A percentile compares a stretch with the other conserved stretches of the same genome.
phyloP scores from a whole-genome alignment of 768 basidiomycete genomes.

The Boletus barrowsii region DNA sequence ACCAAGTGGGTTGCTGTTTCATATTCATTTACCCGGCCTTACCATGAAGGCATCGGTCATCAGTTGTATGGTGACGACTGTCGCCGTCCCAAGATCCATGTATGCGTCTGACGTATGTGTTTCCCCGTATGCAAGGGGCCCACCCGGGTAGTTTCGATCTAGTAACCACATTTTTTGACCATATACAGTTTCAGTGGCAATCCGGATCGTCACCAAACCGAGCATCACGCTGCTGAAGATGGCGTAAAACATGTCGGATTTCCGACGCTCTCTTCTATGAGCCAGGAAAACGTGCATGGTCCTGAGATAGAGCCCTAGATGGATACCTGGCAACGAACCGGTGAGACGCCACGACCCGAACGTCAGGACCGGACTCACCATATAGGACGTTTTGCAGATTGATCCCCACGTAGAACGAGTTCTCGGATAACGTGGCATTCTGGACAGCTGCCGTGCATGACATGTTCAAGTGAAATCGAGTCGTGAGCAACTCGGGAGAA shows the following conservation, averaged over 20 bases:
- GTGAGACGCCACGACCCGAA: neutral
- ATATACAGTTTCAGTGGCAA: constrained; percentile 14
- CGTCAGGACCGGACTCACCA: neutral
- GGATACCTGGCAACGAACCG: constrained; percentile 3
- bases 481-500: no score
- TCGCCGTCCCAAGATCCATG: constrained; percentile 20
- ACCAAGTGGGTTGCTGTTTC: neutral
- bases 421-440: neutral
- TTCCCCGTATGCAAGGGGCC: constrained; percentile 28
- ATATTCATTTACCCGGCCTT: constrained; percentile 3
- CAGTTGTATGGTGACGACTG: constrained; percentile 27
- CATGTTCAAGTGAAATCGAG: neutral
- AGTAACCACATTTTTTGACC: constrained; percentile 34
- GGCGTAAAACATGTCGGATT: constrained; percentile 7
- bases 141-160: constrained; percentile 31
- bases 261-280: neutral
- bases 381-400: constrained; percentile 6
- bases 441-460: neutral
- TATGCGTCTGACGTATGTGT: constrained; percentile 19
- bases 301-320: constrained; percentile 17
- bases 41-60: constrained; percentile 26
- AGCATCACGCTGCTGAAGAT: constrained; percentile 18
- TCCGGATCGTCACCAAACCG: constrained; percentile 25
- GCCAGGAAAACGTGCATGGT: constrained; percentile 5
- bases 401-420: neutral